A percentile compares a stretch with the other conserved stretches of the same genome.
These are phyloP conservation scores for Alternaria gaisen DNA, from an alignment of 2,329 filamentous ascomycete species.

Conservation along the genomic window DNA sequence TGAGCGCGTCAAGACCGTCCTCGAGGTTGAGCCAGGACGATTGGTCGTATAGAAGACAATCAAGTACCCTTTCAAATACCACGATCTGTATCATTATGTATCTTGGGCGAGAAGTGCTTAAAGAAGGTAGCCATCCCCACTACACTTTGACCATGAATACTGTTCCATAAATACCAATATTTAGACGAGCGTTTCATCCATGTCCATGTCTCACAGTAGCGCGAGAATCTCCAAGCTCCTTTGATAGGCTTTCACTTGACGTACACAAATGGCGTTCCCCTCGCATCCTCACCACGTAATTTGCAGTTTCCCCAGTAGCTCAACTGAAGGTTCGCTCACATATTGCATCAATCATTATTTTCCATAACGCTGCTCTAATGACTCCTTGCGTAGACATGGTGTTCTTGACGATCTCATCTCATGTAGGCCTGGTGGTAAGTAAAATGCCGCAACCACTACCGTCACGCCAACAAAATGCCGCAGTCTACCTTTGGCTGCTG, in stretches of 20 bases:
- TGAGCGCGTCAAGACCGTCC: constrained; percentile 81
- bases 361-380: not conserved
- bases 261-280: not conserved
- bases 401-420: not conserved
- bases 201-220: not conserved
- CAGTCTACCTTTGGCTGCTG: not conserved
- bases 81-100: constrained; percentile 38
- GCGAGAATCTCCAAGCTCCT: not conserved
- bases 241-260: not conserved
- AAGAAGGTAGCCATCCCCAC: not conserved
- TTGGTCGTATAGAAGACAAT: constrained; percentile 45
- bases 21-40: constrained; percentile 59
- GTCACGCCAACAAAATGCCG: constrained; percentile 2
- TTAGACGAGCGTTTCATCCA: not conserved
- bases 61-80: constrained; percentile 12
- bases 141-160: not conserved
- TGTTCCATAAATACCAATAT: not conserved
- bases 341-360: not conserved
- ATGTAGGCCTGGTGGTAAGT: not conserved
- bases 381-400: not conserved
- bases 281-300: not conserved
- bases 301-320: not conserved
- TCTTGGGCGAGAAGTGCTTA: constrained; percentile 7
- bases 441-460: constrained; percentile 4
- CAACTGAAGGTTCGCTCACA: not conserved